Evolutionary conservation across 2,329 filamentous ascomycete genomes (phyloP).

Genomic region (Xylariales sp.): DNA sequence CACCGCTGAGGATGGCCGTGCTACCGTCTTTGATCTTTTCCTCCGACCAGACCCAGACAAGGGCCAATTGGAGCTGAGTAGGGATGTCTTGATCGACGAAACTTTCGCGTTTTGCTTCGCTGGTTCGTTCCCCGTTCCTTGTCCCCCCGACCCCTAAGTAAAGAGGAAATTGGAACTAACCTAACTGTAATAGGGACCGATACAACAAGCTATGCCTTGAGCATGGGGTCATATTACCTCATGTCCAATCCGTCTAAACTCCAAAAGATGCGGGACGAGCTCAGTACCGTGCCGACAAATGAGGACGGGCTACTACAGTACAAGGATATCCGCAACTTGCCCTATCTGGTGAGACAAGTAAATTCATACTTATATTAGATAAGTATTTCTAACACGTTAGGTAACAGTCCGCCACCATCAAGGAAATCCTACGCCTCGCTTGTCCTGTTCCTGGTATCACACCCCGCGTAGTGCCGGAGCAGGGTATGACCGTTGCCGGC

Average conservation of each 20-base stretch:
- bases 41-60: slow-evolving; percentile 27
- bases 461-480: slow-evolving; percentile 27
- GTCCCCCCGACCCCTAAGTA: neutral
- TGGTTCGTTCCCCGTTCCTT: slow-evolving; percentile 7
- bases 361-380: neutral
- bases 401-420: slow-evolving; percentile 24
- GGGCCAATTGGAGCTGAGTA: slow-evolving; percentile 20
- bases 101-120: slow-evolving; percentile 33
- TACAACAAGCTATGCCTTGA: slow-evolving; percentile 31
- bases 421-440: slow-evolving; percentile 29
- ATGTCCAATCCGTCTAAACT: slow-evolving; percentile 31
- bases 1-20: slow-evolving; percentile 23
- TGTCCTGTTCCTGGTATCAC: slow-evolving; percentile 34
- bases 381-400: neutral
- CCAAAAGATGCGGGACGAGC: slow-evolving; percentile 22
- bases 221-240: slow-evolving; percentile 33
- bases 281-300: slow-evolving; percentile 23
- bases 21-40: slow-evolving; percentile 32
- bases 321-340: slow-evolving; percentile 27
- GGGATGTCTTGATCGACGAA: slow-evolving; percentile 30
- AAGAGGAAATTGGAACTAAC: neutral
- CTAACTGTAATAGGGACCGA: slow-evolving; percentile 22
- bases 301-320: slow-evolving; percentile 28
- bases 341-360: slow-evolving; percentile 29
- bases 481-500: slow-evolving; percentile 23